Evolutionary conservation across 306 rosid species (phyloP), one percentile per base, ranked within the genome.

Genomic region (Chamaecrista fasciculata): DNA sequence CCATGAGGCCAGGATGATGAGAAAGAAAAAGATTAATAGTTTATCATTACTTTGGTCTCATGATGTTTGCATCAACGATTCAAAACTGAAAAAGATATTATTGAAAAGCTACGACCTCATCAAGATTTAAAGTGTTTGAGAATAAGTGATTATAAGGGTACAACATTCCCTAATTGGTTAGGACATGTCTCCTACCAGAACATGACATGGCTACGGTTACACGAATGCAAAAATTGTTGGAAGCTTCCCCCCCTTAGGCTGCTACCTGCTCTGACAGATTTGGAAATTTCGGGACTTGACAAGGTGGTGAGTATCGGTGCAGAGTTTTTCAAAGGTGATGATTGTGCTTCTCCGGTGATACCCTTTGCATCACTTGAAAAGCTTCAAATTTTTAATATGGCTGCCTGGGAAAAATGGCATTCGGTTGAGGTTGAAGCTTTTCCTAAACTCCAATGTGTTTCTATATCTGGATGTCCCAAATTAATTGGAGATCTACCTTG

Each of bases 181-280:
- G 76, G 60, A 6, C 24, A 25, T n/a, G 33, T 7, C 0, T 58
- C 52, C 37, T 72, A 62, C 46, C 11, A 18, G 62, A 44, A 56
- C 11, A 34, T 74, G 33, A 66, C 25, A 6, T 0, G 0, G 3
- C 21, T 67, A 16, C 0, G 0, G 0, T 9, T 75, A 0, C 0
- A 0, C 0, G 0, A 1, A 16, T 75, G 79, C 44, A 34, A 2
- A 0, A 48, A 48, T 16, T 75, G 74, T 16, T 34, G 47, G 2
- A 37, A 5, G 25, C 69, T 75, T 19, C 63, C 79, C 19, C 24
- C 69, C 14, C 52, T 72, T 4, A 69, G 76, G 25, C 70, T 48
- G 2, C 23, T 72, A 18, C 53, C 70, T 2, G 7, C 29, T 72
- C 29, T 72, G 6, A 24, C 34, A 39, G 0, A 1, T 1, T 21